Conservation (phyloP, 495 filamentous ascomycete genomes). For the Ramalina intermedia region DNA sequence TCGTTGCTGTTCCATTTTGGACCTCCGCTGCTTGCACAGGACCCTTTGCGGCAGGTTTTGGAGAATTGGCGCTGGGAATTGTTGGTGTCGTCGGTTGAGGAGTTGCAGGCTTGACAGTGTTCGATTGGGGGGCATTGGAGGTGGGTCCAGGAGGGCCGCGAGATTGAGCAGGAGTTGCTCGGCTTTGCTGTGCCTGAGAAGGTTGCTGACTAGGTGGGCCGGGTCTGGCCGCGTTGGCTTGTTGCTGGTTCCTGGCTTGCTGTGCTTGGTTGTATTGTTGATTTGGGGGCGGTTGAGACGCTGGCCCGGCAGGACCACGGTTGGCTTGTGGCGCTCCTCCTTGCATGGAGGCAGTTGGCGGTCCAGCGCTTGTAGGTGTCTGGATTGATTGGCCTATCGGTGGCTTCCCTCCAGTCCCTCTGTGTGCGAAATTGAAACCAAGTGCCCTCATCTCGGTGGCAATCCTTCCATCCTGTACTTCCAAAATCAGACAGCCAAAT, state of each 20-base stretch:
- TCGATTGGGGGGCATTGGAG: conserved; percentile 33
- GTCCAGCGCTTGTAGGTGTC: conserved; percentile 12
- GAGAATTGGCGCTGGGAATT: conserved; percentile 10
- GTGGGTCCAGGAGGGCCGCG: conserved; percentile 32
- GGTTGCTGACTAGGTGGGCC: conserved; percentile 22
- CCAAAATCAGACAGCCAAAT: conserved; percentile 88
- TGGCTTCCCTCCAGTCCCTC: conserved; percentile 42
- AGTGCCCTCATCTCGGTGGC: conserved; percentile 97
- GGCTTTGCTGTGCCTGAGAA: conserved; percentile 23
- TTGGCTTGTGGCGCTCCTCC: conserved; percentile 14
- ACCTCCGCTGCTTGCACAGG: conserved; percentile 20
- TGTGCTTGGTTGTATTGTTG: conserved; percentile 20
- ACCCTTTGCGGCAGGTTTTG: conserved; percentile 18
- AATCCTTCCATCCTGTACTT: conserved; percentile 86
- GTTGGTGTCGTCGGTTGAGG: conserved; percentile 32
- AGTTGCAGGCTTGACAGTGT: conserved; percentile 35
- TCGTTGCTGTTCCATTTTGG: conserved; percentile 8
- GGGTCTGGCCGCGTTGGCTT: conserved; percentile 15
- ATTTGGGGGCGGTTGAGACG: conserved; percentile 15
- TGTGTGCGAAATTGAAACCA: conserved; percentile 98
- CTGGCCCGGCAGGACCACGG: conserved; percentile 17
- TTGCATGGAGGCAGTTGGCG: conserved; percentile 14
- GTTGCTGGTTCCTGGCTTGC: conserved; percentile 24
- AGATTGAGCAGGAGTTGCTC: conserved; percentile 23
- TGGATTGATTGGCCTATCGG: conserved; percentile 24